A percentile compares a stretch with the other conserved stretches of the same genome.
phyloP scores from a whole-genome alignment of 208 protist genomes.

The Leishmania tarentolae region DNA sequence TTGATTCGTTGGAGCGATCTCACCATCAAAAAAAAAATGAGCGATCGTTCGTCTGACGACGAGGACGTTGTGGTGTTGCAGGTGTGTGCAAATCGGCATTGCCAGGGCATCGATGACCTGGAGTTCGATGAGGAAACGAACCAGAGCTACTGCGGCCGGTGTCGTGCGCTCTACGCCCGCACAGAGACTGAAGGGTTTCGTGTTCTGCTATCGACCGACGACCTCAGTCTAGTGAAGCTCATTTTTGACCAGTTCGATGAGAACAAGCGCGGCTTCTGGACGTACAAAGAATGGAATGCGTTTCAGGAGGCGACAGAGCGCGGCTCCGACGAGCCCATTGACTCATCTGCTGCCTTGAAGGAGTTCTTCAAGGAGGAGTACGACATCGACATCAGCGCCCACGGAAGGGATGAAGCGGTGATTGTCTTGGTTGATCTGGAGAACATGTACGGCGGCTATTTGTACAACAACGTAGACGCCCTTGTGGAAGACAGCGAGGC shows the following conservation, averaged over 20 bases:
- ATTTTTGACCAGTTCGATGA: conserved; percentile 71
- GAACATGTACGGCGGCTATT: conserved; percentile 86
- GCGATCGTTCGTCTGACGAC: conserved; percentile 55
- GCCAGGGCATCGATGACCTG: conserved; percentile 75
- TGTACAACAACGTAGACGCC: conserved; percentile 79
- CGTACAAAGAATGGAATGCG: conserved; percentile 58
- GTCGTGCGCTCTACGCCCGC: conserved; percentile 61
- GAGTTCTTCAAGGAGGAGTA: conserved; percentile 80
- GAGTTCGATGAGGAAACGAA: conserved; percentile 75
- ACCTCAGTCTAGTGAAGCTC: conserved; percentile 51
- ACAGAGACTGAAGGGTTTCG: conserved; percentile 72
- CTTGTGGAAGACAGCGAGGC: conserved; percentile 67
- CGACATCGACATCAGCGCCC: conserved; percentile 44
- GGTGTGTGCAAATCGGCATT: conserved; percentile 71
- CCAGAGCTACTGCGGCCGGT: conserved; percentile 75
- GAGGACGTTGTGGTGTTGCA: conserved; percentile 83
- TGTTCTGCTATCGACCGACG: conserved; percentile 64
- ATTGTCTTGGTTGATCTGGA: conserved; percentile 56
- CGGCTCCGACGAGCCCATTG: conserved; percentile 34
- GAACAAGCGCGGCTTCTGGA: conserved; percentile 59
- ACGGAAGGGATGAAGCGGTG: conserved; percentile 36
- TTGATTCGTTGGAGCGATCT: neutral
- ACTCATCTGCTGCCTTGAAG: conserved; percentile 32
- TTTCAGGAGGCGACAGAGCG: conserved; percentile 58
- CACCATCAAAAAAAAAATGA: conserved; percentile 7